Base-by-base conservation (phyloP, 148 eudicot species). In the Diospyros lotus region DNA sequence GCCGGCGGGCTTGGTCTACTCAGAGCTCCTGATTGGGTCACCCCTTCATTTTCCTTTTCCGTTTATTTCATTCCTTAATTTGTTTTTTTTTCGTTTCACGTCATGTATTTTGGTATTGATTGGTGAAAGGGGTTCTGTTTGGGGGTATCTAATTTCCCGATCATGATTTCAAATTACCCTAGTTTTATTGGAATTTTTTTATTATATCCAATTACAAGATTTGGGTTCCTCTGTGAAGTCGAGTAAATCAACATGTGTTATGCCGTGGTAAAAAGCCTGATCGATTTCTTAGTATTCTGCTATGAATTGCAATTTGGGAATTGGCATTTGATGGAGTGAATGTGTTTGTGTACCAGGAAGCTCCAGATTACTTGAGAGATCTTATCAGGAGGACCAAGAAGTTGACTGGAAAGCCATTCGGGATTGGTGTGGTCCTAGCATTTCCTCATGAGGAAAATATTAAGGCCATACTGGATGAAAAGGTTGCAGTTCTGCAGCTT, bases 1-100 rank as follows among this genome's bases (percentile, higher is more conserved):
- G 80, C 98, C 28, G 98, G 98, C 61, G 96, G 85, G 3, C 77
- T 94, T 64, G 98, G 88, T 68, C 77, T 92, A 65, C 96, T 94
- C 80, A 76, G 98, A 77, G 89, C 91, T 42, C 98, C 98, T 66
- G 97, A 92, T 77, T 94, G 94, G 97, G 98, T 92, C 42, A 53
- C 9, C 42, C 61, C n/a, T 69, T 28, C 5, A 40, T 58, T 5
- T 41, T 62, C 56, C 12, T 55, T 38, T 28, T 9, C 9, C 28
- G 4, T 44, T 60, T 74, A 10, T 28, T 9, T n/a, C n/a, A 9
- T 69, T 71, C 41, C 4, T 9, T 39, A 4, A 9, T 68, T 28
- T 13, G 28, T 28, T 28, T 28, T 28, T 0, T 28, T 28, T 28
- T 28, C 28, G 28, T 28, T 28, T 28, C 28, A 28, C 28, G 28